Evolutionary conservation across 768 basidiomycete genomes (phyloP), one percentile per base, ranked within the genome.

Genomic region (Scleroderma citrinum): DNA sequence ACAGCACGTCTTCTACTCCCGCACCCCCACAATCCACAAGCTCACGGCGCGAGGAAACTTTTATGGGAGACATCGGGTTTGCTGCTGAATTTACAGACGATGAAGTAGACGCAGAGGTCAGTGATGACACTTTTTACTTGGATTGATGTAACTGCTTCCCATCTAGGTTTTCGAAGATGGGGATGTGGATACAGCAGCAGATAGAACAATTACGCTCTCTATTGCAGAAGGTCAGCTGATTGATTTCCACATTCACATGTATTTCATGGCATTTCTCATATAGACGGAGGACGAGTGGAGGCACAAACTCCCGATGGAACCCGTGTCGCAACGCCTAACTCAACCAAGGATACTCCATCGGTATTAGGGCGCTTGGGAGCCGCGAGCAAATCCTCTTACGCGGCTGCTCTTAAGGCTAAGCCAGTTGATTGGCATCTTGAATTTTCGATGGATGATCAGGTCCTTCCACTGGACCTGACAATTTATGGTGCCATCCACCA

Each of bases 291-390:
- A n/a, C 90, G 87, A 64, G 78, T 98, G 8, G 92, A 93, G 61
- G 96, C 94, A 2, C 91, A 96, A 64, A 97, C 96, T 0, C 94
- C 96, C 3, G 92, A 97, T 56, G 96, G 96, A 1, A 98, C 94
- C 0, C 81, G 92, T 14, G 83, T 99, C 26, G 82, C 89, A 3
- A 98, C 96, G 4, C 95, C 96, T 1, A 85, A 75, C 47, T 77
- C 80, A 2, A 56, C 65, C 2, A 78, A 73, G 59, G 73, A 76
- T 23, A 68, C 61, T 17, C 62, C 65, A 12, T 51, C 69, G 65
- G 61, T 44, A 70, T 29, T 65, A 44, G 41, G 62, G 26, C 60
- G 64, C 10, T 68, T 67, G 10, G 61, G 68, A 12, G 64, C 70
- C 32, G 53, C 60, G 17, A 59, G 61, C 38, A 72, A 77, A 55